A percentile compares a stretch with the other conserved stretches of the same genome.
phyloP scores from a whole-genome alignment of 129 eudicot genomes.

The Smallanthus sonchifolius region DNA sequence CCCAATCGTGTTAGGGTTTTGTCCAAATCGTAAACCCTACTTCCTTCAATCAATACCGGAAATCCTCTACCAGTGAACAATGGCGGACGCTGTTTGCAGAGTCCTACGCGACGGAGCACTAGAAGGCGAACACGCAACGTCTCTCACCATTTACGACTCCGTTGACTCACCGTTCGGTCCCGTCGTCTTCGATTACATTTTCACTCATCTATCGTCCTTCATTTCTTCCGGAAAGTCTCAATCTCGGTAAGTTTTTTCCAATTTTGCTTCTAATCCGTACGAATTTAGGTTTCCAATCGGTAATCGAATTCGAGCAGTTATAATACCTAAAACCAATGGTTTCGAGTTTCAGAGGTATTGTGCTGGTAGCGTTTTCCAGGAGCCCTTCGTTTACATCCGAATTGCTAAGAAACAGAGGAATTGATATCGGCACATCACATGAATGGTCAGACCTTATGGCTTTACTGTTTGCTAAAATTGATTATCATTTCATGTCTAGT shows the following conservation, averaged over 20 bases:
- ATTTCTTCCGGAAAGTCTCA: constrained; percentile 67
- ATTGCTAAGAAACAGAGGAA: constrained; percentile 56
- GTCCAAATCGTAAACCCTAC: constrained; percentile 6
- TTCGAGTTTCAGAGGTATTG: constrained; percentile 58
- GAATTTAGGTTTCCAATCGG: background rate
- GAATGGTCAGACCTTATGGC: constrained; percentile 41
- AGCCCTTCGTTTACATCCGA: constrained; percentile 58
- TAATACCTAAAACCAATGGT: too few relatives aligned
- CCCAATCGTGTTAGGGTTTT: constrained; percentile 33
- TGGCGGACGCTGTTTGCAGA: constrained; percentile 87
- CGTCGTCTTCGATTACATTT: constrained; percentile 66
- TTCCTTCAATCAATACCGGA: background rate
- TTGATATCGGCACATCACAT: constrained; percentile 33
- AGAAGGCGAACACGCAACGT: constrained; percentile 93
- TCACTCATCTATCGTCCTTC: constrained; percentile 63
- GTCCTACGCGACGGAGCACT: constrained; percentile 81
- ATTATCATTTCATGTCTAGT: background rate
- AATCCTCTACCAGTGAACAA: constrained; percentile 5
- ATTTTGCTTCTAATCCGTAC: background rate
- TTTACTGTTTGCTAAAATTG: background rate
- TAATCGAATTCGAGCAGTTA: background rate
- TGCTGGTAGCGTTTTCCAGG: constrained; percentile 60
- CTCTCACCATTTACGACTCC: constrained; percentile 77
- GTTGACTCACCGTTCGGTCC: constrained; percentile 53
- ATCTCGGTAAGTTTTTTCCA: constrained; percentile 34